Evolutionary conservation across 2,329 filamentous ascomycete genomes (phyloP).

Genomic region (Ophiosphaerella korrae): DNA sequence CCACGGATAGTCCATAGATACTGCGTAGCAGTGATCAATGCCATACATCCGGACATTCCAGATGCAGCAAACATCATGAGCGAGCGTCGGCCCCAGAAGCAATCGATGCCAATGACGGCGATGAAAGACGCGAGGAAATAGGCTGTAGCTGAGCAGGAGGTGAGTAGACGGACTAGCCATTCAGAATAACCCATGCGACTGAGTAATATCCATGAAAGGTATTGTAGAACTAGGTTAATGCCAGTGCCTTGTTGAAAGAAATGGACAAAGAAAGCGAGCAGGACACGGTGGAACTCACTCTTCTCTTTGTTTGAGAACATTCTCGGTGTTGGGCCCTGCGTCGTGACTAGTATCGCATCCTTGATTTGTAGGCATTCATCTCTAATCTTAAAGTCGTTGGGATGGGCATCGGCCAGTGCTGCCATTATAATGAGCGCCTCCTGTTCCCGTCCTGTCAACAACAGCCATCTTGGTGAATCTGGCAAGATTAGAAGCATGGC

Average conservation of each 20-base stretch:
- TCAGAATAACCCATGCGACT: conserved; percentile 55
- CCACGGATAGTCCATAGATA: conserved; percentile 29
- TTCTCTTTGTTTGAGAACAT: conserved; percentile 43
- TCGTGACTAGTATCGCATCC: conserved; percentile 39
- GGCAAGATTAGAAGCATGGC: conserved; percentile 58
- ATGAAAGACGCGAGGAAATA: conserved; percentile 48
- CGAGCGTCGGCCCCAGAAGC: conserved; percentile 41
- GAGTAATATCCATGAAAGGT: conserved; percentile 58
- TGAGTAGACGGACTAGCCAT: conserved; percentile 49
- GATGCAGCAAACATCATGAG: conserved; percentile 45
- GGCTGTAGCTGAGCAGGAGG: conserved; percentile 46
- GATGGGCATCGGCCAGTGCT: conserved; percentile 36
- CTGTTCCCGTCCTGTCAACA: conserved; percentile 61
- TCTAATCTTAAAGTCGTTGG: conserved; percentile 31
- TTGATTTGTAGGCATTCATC: conserved; percentile 51
- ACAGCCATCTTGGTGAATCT: conserved; percentile 64
- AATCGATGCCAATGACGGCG: conserved; percentile 43
- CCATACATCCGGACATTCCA: conserved; percentile 43
- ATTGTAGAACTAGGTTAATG: conserved; percentile 40
- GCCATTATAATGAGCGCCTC: conserved; percentile 40
- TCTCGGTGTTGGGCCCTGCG: conserved; percentile 27
- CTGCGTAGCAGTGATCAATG: conserved; percentile 33
- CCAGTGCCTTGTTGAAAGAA: conserved; percentile 51
- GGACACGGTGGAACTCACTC: conserved; percentile 49
- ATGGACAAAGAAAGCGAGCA: conserved; percentile 50